A percentile compares a stretch with the other conserved stretches of the same genome.
These are phyloP conservation scores for Clarkia xantiana DNA, from an alignment of 345 rosid genomes.

Conservation along the genomic window DNA sequence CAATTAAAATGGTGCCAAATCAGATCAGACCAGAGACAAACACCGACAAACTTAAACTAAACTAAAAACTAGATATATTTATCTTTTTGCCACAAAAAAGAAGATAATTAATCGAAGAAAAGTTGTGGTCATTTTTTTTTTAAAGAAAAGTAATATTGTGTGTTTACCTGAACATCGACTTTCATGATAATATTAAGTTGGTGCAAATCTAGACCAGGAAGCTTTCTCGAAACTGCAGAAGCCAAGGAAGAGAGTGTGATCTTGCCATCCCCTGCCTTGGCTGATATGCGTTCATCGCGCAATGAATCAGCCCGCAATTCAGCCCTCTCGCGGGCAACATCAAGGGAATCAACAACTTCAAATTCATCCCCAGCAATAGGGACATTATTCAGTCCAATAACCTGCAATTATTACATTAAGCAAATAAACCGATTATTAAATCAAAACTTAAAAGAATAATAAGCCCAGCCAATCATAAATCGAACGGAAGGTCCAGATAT, in stretches of 20 bases:
- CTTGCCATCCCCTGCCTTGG: constrained; percentile 94
- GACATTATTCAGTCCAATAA: constrained; percentile 75
- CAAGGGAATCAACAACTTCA: constrained; percentile 71
- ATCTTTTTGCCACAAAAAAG: too few species aligned
- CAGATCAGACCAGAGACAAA: background rate
- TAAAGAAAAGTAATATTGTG: too few species aligned
- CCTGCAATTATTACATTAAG: constrained; percentile 27
- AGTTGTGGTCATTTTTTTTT: too few species aligned
- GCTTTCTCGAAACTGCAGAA: constrained; percentile 73
- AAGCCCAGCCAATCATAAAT: background rate
- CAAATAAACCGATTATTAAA: background rate
- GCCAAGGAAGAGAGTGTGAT: constrained; percentile 91
- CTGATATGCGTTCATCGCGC: constrained; percentile 68
- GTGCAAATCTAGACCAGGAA: constrained; percentile 88
- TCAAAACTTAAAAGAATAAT: background rate
- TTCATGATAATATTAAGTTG: constrained; percentile 83
- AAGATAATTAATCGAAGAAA: too few species aligned
- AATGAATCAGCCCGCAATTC: constrained; percentile 54
- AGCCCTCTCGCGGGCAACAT: constrained; percentile 81
- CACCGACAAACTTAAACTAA: too few species aligned
- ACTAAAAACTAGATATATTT: too few species aligned
- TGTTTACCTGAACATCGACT: constrained; percentile 85
- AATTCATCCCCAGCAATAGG: constrained; percentile 90
- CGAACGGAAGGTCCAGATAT: background rate
- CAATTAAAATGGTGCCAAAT: constrained; percentile 14